Evolutionary conservation across 768 basidiomycete genomes (phyloP).

Genomic region (Hydnomerulius pinastri): DNA sequence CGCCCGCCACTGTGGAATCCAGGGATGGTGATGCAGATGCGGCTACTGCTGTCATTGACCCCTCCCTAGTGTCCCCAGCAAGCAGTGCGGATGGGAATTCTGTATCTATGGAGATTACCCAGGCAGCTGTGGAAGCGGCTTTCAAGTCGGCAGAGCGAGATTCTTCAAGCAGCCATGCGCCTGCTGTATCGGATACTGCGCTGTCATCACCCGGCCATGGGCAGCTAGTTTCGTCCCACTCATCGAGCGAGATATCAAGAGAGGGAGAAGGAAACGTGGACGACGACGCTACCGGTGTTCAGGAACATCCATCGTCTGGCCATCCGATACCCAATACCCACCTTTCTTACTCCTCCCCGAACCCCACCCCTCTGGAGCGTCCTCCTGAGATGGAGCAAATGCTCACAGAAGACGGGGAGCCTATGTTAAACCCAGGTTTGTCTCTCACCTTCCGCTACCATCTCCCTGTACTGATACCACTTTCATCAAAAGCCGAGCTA

Average conservation of each 20-base stretch:
- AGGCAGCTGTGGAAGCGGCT: constrained; percentile 36
- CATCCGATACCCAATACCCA: constrained; percentile 8
- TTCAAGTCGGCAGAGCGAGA: constrained; percentile 36
- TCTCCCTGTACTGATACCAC: constrained; percentile 3
- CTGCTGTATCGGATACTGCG: constrained; percentile 9
- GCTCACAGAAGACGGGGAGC: constrained; percentile 63
- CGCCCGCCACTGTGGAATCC: constrained; percentile 3
- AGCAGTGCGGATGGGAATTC: constrained; percentile 21
- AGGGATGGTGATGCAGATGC: constrained; percentile 14
- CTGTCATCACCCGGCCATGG: constrained; percentile 6
- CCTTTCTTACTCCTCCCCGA: constrained; percentile 31
- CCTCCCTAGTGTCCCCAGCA: constrained; percentile 34
- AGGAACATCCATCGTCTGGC: constrained; percentile 21
- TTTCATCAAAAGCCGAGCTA: constrained; percentile 48
- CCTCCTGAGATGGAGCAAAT: constrained; percentile 54
- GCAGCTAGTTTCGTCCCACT: constrained; percentile 8
- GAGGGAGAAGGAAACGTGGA: constrained; percentile 11
- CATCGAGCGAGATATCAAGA: constrained; percentile 8
- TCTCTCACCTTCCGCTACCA: constrained; percentile 4
- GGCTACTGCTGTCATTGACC: constrained; percentile 37
- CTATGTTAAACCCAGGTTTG: constrained; percentile 70
- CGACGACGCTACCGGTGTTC: constrained; percentile 16
- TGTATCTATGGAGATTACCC: constrained; percentile 22
- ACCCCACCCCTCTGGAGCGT: constrained; percentile 28
- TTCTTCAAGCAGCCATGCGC: constrained; percentile 8